A percentile compares a stretch with the other conserved stretches of the same genome.
These are phyloP conservation scores for Boletus barrowsii DNA, from an alignment of 768 basidiomycete species.

Conservation along the genomic window DNA sequence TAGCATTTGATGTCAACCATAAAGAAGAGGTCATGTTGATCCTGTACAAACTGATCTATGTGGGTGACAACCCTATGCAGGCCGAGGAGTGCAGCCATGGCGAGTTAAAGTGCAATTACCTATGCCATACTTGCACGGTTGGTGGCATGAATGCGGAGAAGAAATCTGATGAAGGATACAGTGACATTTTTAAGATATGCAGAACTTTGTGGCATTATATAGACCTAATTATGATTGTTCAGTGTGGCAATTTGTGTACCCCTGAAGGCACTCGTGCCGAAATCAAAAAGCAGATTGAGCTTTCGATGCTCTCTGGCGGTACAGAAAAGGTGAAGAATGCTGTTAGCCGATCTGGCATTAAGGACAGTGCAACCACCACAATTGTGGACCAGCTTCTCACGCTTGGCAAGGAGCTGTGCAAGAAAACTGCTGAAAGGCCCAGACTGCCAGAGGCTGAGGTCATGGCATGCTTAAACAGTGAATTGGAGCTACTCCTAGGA, in stretches of 20 bases:
- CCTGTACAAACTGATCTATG: constrained; percentile 20
- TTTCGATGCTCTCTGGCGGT: constrained; percentile 2
- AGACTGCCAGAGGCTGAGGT: constrained; percentile 2
- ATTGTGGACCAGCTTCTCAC: constrained; percentile 30
- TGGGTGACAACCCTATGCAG: constrained; percentile 38
- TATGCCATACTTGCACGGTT: constrained; percentile 32
- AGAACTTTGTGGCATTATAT: no score
- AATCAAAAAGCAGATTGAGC: constrained; percentile 8
- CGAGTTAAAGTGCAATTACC: constrained; percentile 30
- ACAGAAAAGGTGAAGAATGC: constrained; percentile 6
- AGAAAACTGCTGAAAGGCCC: not conserved
- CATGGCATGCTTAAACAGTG: not conserved
- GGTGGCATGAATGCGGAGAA: constrained; percentile 27
- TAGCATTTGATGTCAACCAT: constrained; percentile 20
- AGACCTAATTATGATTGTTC: no score
- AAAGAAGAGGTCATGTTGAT: constrained; percentile 21
- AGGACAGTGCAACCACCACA: constrained; percentile 29
- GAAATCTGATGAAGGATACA: constrained; percentile 24
- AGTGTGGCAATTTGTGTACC: constrained; percentile 4
- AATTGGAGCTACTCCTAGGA: constrained; percentile 1
- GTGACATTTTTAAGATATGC: constrained; percentile 16
- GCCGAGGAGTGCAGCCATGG: constrained; percentile 34
- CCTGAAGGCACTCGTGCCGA: not conserved
- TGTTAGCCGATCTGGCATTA: constrained; percentile 36
- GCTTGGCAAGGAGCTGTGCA: constrained; percentile 23